Conservation (phyloP, 1,284 basidiomycete species). For the Cutaneotrichosporon sp. region DNA sequence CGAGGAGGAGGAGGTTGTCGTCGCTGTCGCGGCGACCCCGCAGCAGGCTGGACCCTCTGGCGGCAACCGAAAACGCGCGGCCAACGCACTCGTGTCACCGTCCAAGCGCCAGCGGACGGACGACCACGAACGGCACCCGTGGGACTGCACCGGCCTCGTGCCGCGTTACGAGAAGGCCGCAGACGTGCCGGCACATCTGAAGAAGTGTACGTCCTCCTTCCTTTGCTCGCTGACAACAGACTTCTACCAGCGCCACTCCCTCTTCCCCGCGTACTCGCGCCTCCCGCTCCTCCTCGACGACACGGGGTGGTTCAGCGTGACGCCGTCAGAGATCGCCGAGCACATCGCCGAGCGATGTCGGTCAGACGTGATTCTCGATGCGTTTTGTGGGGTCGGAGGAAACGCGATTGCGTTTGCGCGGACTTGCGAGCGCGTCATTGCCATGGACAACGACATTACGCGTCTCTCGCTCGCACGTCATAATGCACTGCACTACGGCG, state of each 20-base stretch:
- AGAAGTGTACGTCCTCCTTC: conserved; percentile 64
- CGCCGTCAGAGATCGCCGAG: conserved; percentile 84
- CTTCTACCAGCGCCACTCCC: conserved; percentile 75
- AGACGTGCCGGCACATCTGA: conserved; percentile 70
- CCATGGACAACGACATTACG: conserved; percentile 79
- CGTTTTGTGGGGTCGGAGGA: conserved; percentile 96
- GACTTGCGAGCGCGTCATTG: conserved; percentile 90
- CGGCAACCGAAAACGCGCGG: background rate
- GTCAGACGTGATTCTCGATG: conserved; percentile 69
- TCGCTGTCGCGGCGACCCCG: background rate
- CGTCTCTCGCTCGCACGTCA: conserved; percentile 83
- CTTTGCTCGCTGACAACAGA: conserved; percentile 57
- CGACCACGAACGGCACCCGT: conserved; percentile 37
- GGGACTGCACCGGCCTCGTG: conserved; percentile 69
- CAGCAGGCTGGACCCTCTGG: background rate
- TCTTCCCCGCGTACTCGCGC: conserved; percentile 76
- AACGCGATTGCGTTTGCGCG: conserved; percentile 96
- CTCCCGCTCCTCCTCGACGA: conserved; percentile 55
- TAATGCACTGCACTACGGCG: conserved; percentile 90
- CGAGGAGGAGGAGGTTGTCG: conserved; percentile 2
- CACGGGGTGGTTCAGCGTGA: conserved; percentile 96
- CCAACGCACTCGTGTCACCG: conserved; percentile 4
- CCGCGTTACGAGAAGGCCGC: conserved; percentile 64
- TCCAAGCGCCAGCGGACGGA: conserved; percentile 19
- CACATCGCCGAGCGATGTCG: conserved; percentile 90